Evolutionary conservation across 306 rosid genomes (phyloP).

Genomic region (Aeschynomene evenia): DNA sequence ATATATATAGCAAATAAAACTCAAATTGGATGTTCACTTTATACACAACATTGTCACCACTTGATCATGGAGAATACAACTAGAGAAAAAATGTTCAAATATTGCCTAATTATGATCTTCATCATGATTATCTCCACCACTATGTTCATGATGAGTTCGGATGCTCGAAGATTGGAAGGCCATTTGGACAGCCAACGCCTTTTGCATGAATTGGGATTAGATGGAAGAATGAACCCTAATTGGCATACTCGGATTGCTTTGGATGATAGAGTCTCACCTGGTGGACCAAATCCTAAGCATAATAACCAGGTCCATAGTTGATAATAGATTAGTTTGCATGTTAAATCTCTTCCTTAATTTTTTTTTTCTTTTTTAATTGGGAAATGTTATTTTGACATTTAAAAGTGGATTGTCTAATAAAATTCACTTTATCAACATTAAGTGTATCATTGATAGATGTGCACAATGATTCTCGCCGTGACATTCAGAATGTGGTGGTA

Average conservation of each 20-base stretch:
- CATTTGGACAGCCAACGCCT: neutral
- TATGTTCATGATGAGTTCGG: neutral
- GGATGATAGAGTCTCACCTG: neutral
- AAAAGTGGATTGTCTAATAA: too few species aligned
- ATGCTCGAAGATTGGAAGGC: neutral
- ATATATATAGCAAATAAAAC: neutral
- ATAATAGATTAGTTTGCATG: too few species aligned
- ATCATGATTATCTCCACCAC: neutral
- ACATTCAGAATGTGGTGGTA: too few species aligned
- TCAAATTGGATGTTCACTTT: neutral
- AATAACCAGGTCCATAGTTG: neutral
- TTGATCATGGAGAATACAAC: neutral
- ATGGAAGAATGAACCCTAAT: too few species aligned
- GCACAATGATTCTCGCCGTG: too few species aligned
- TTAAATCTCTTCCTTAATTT: neutral
- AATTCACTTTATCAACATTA: too few species aligned
- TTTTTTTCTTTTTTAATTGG: too few species aligned
- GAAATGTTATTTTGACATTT: too few species aligned
- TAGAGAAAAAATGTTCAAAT: too few species aligned
- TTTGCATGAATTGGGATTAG: neutral
- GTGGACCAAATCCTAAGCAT: slow-evolving; percentile 28
- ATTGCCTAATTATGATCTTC: too few species aligned
- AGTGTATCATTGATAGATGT: too few species aligned
- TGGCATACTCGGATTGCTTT: neutral
- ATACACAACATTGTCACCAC: neutral